phyloP scores from a whole-genome alignment of 75 land plant genomes.

The Chamaecyparis obtusa region DNA sequence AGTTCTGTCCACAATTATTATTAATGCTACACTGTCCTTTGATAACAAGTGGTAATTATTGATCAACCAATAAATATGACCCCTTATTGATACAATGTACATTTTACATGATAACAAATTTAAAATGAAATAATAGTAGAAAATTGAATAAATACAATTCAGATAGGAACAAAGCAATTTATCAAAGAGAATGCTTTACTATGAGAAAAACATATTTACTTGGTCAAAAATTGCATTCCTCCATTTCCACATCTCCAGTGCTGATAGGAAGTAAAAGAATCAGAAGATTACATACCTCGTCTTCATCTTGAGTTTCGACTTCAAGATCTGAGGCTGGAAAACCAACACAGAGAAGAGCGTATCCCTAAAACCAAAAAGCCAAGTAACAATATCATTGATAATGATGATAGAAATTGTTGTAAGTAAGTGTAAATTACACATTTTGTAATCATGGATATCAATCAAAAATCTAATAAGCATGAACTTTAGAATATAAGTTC shows the following conservation, averaged over 20 bases:
- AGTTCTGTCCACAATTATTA: not conserved
- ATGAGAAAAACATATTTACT: not conserved
- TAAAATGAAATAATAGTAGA: not conserved
- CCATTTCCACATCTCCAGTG: not conserved
- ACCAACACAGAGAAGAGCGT: constrained; percentile 98
- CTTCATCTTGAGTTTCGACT: constrained; percentile 99
- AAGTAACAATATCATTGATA: not conserved
- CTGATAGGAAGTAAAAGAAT: not conserved
- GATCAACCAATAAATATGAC: not conserved
- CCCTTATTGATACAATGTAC: not conserved
- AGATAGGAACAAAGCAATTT: not conserved
- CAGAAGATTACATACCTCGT: constrained; percentile 61
- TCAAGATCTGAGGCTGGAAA: constrained; percentile 89
- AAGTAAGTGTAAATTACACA: not conserved
- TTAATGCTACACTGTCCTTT: not conserved
- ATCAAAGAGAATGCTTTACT: not conserved
- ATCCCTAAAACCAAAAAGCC: constrained; percentile 60
- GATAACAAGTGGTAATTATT: not conserved
- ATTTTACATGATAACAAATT: not conserved
- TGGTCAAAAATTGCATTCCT: not conserved
- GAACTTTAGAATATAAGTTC: not conserved
- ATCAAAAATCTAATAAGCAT: not conserved
- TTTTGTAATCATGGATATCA: not conserved
- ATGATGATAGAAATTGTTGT: not conserved
- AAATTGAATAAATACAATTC: not conserved